Percentiles rank a stretch among this genome's conserved stretches.
Conservation (phyloP, 345 rosid genomes). For the Acer negundo region DNA sequence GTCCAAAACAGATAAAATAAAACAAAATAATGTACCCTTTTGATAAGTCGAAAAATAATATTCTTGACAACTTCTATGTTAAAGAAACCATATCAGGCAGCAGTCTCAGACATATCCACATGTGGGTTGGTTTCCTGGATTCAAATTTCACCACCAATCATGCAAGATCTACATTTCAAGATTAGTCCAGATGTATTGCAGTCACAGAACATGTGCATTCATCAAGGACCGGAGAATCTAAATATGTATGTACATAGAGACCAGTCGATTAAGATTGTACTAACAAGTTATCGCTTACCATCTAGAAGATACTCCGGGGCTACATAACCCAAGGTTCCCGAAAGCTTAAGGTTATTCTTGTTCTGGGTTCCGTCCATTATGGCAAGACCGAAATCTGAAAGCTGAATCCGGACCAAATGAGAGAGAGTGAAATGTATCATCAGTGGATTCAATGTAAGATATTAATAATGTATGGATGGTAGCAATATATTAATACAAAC, state of each 20-base stretch:
- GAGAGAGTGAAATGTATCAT: neutral
- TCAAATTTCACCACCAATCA: neutral
- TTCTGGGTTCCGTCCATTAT: constrained; percentile 66
- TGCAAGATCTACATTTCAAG: constrained; percentile 6
- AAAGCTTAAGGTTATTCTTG: constrained; percentile 77
- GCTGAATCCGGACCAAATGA: constrained; percentile 46
- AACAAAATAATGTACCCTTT: neutral
- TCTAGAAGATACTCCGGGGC: constrained; percentile 95
- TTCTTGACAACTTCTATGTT: neutral
- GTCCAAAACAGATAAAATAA: constrained; percentile 14
- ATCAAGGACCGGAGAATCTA: constrained; percentile 6
- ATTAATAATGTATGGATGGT: neutral
- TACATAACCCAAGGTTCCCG: constrained; percentile 93
- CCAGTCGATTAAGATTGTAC: constrained; percentile 1
- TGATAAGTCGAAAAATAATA: neutral
- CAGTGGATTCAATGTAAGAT: constrained; percentile 6
- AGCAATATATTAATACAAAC: constrained; percentile 5
- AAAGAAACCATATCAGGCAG: neutral
- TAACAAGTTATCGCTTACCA: constrained; percentile 46
- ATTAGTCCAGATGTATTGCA: constrained; percentile 17
- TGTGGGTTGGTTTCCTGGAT: neutral
- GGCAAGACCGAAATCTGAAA: constrained; percentile 97
- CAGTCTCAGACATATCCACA: constrained; percentile 2
- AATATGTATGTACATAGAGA: neutral
- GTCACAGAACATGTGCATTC: constrained; percentile 30